Base-by-base conservation (phyloP, 1,139 yeast genomes). In the Yamadazyma dendronema region DNA sequence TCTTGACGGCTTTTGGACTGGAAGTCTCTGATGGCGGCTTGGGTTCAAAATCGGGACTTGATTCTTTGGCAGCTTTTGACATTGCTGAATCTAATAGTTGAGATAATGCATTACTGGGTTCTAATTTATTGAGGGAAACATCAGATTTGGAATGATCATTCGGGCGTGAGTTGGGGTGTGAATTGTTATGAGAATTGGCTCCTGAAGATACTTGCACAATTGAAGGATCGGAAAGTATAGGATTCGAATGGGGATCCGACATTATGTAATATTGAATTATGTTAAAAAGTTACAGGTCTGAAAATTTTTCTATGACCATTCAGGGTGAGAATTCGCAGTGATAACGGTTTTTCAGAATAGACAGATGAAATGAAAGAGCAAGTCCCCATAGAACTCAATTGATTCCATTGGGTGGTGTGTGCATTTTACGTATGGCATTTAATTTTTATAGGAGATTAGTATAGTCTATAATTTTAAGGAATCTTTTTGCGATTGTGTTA, bases 11-110 rank as follows among this genome's bases (percentile, higher is more conserved):
- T 22, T 40, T 39, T n/a, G 58, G 61, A 26, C 56, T 52, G 11
- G 41, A 17, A 10, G 37, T 11, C 12, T 29, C 15, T 16, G 44
- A 34, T 9, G 28, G 21, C 4, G 34, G 14, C 47, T 45, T 22
- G 8, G 14, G 5, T 49, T 56, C 67, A 14, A 59, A 38, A 29
- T 67, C 75, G 2, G 76, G 74, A 3, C 74, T 66, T 10, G 65
- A 49, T 40, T 72, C 78, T 41, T 65, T 67, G 31, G 77, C 77
- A 9, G 78, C 77, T 30, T 73, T 69, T 22, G 75, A 74, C 52
- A 66, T 65, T 21, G 72, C 72, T 2, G 68, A 61, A 39, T 66
- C 72, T 33, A 70, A 56, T 30, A 70, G 54, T 44, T 63, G 65
- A n/a, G 74, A 63, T 34, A 70, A 62, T 3, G 67, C 74, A 46